Evolutionary conservation across 805 yeast genomes (phyloP), one percentile per base, ranked within the genome.

Genomic region (Lipomyces sp.): DNA sequence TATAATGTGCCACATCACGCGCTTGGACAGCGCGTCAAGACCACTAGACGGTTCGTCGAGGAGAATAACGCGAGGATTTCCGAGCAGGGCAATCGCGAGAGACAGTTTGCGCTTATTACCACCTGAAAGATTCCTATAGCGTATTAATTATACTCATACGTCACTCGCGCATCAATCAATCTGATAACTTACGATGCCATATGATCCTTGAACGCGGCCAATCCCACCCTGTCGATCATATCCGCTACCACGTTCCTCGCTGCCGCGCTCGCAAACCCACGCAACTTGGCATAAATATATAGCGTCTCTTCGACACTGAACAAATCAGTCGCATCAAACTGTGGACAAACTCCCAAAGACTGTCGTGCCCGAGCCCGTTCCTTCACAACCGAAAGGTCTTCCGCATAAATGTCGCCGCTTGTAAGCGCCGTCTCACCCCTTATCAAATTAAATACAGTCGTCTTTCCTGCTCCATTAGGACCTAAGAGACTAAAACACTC

Each of bases 401-500:
- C 71, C 29, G 75, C 76, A 62, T 57, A 57, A n/a, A 65, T 54
- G 57, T 45, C 42, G 33, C 79, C 79, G 4, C 56, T 51, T 5
- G 72, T 59, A 1, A 77, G 74, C 15, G 51, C 37, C 18, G 72
- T 62, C 53, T 76, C 79, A 2, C 79, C 79, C 6, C 78, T 71
- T 60, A 76, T 73, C 75, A 76, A 70, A 62, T 75, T 74, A 64
- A 76, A 75, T 2, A 72, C 65, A 3, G 79, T 76, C 2, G 79
- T 74, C 60, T 76, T 76, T 5, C 79, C 79, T 2, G 79, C 79
- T 45, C 79, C 79, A 58, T 76, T 76, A 10, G 79, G 79, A 0
- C 79, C 79, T 35, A 76, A 71, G 45, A 76, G 69, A 1, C 77
- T 79, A 69, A 76, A 76, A 42, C 75, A 70, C 54, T 76, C 79